Evolutionary conservation across 805 yeast species (phyloP).

Genomic region (Cyberlindnera lachancei): DNA sequence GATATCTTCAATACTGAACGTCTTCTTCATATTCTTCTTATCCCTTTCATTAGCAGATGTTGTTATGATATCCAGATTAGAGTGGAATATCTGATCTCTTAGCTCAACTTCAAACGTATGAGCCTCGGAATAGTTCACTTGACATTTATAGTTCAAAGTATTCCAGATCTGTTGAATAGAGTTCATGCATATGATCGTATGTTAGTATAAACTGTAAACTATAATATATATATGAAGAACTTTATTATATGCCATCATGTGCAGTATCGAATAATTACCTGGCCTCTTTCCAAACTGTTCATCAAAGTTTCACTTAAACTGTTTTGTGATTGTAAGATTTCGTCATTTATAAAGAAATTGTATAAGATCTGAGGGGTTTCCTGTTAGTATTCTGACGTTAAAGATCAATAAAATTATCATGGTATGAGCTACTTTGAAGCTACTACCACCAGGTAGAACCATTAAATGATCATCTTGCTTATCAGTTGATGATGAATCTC

Average conservation of each 20-base stretch:
- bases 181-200: no score
- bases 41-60: no score
- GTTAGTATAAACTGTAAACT: no score
- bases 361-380: slow-evolving; percentile 5
- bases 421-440: no score
- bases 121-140: slow-evolving; percentile 5
- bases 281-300: slow-evolving; percentile 2
- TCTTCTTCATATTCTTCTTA: no score
- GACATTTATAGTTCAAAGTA: slow-evolving; percentile 2
- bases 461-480: no score
- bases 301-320: slow-evolving; percentile 5
- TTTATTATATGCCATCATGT: no score
- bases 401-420: no score
- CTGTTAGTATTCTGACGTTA: no score
- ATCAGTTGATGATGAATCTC: background rate
- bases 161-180: slow-evolving; percentile 6
- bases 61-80: no score
- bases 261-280: background rate
- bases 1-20: no score
- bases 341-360: slow-evolving; percentile 8
- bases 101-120: slow-evolving; percentile 9
- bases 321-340: slow-evolving; percentile 7
- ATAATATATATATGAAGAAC: background rate
- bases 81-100: slow-evolving; percentile 4
- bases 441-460: no score